A percentile compares a stretch with the other conserved stretches of the same genome.
These are phyloP conservation scores for Talaromyces funiculosus DNA, from an alignment of 2,329 filamentous ascomycete species.

Conservation along the genomic window DNA sequence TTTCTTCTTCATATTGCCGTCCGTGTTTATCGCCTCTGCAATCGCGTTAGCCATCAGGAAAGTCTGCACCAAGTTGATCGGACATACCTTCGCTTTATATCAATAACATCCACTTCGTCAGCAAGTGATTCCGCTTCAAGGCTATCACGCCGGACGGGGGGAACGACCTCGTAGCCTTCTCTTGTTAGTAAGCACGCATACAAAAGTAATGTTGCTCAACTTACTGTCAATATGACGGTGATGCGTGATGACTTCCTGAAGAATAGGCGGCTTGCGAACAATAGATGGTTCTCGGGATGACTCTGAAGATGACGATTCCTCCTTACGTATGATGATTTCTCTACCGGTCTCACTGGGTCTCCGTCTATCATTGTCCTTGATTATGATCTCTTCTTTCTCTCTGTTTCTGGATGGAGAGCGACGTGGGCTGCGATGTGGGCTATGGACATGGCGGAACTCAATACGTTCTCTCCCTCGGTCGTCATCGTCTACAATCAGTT, in stretches of 20 bases:
- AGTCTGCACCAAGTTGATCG: neutral
- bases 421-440: constrained; percentile 3
- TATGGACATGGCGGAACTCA: constrained; percentile 7
- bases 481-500: constrained; percentile 2
- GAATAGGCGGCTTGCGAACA: constrained; percentile 71
- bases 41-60: neutral
- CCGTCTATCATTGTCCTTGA: constrained; percentile 26
- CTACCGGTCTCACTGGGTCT: constrained; percentile 24
- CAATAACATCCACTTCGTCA: constrained; percentile 48
- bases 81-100: constrained; percentile 50
- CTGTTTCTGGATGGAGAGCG: neutral
- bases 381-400: constrained; percentile 30
- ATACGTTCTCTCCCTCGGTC: constrained; percentile 3
- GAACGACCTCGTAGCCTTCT: constrained; percentile 23
- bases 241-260: constrained; percentile 84
- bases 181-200: constrained; percentile 4
- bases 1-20: constrained; percentile 58
- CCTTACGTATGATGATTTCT: constrained; percentile 38
- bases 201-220: constrained; percentile 28
- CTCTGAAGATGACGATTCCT: constrained; percentile 48
- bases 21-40: constrained; percentile 20
- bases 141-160: constrained; percentile 20
- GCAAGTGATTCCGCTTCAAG: constrained; percentile 17
- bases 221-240: constrained; percentile 84
- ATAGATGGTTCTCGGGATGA: constrained; percentile 52